Base-by-base conservation (phyloP, 2,329 filamentous ascomycete genomes). In the Calonectria henricotiae region DNA sequence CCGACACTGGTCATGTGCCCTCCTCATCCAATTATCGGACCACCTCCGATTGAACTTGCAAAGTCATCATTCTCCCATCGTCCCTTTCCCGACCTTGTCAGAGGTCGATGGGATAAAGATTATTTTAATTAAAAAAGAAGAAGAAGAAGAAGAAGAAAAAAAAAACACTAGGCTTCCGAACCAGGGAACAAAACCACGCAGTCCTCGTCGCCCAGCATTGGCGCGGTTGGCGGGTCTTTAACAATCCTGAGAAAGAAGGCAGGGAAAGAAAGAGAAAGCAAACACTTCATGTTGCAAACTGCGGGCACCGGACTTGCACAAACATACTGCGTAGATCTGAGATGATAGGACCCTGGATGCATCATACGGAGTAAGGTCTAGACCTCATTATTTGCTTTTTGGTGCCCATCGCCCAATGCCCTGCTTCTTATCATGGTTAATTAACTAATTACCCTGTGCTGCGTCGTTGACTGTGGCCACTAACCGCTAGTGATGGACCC, bases 1-100 rank as follows among this genome's bases (percentile, higher is more conserved):
- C 73, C 65, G 67, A 17, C 66, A 70, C 58, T 51, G 68, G 62
- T 75, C 74, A 75, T 76, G 70, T 76, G 74, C 73, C 64, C 65
- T 54, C 61, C 27, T 23, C 62, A 54, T 62, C 69, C 46, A 62
- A 55, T 44, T 61, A 37, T 65, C 67, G 60, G 54, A 51, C 69
- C 20, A 46, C 47, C 69, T n/a, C 49, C 46, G 44, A 62, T 37
- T 39, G 23, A 23, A 30, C 23, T 43, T 60, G 37, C 54, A 60
- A 41, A 60, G 13, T 20, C 23, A 32, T 58, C 62, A 63, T 63
- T 65, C 60, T 65, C 37, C 43, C 37, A 32, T 30, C 4, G 20
- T 20, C 20, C 51, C 51, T 20, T 32, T 55, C 4, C 51, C 51
- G 8, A 7, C 32, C 51, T 27, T 25, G 4, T 39, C 5, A 1